These are phyloP conservation scores for Tetraselmis striata DNA, from an alignment of 139 green algal genomes.

Conservation along the genomic window DNA sequence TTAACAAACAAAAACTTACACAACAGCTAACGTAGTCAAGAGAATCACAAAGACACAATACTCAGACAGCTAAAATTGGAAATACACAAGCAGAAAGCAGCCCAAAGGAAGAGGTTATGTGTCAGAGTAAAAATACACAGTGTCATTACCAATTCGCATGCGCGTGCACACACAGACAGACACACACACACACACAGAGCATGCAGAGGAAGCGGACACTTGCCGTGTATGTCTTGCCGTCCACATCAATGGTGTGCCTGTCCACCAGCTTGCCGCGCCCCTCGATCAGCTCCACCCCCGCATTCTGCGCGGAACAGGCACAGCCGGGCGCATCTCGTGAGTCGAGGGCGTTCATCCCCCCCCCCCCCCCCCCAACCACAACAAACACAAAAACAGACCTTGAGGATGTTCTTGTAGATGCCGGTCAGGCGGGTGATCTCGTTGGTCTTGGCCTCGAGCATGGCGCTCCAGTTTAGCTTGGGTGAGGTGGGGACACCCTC, in stretches of 20 bases:
- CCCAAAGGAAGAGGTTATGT: too few relatives aligned
- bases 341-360: neutral
- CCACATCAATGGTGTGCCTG: slow-evolving; percentile 69
- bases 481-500: slow-evolving; percentile 9
- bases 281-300: slow-evolving; percentile 33
- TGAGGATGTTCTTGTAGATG: slow-evolving; percentile 85
- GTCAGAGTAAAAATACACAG: too few relatives aligned
- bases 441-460: neutral
- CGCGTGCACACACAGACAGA: too few relatives aligned
- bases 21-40: too few relatives aligned
- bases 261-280: slow-evolving; percentile 76
- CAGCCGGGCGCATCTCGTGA: neutral
- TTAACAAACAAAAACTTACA: too few relatives aligned
- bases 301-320: neutral
- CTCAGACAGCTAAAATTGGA: too few relatives aligned
- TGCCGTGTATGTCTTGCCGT: neutral
- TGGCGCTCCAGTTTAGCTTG: neutral
- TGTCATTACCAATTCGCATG: too few relatives aligned
- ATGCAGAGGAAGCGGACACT: neutral
- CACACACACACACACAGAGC: too few relatives aligned
- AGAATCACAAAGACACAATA: too few relatives aligned
- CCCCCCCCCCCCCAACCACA: neutral
- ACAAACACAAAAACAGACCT: slow-evolving; percentile 29
- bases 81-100: too few relatives aligned
- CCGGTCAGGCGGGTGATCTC: slow-evolving; percentile 86